A percentile compares a stretch with the other conserved stretches of the same genome.
Conservation (phyloP, 2,329 filamentous ascomycete species). For the Nigrospora sphaerica region DNA sequence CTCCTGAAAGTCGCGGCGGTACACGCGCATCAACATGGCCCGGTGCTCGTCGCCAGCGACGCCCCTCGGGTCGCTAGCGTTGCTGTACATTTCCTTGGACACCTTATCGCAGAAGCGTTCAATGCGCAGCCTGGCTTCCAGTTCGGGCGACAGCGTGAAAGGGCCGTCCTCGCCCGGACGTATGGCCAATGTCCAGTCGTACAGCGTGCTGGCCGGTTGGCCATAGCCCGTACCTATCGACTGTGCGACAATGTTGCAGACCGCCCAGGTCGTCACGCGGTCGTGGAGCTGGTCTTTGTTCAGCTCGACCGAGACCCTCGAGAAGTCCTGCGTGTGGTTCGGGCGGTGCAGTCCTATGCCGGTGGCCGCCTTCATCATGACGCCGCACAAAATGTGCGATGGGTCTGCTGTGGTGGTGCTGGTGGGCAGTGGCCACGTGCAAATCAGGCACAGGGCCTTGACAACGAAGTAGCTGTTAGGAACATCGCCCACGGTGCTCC, state of each 20-base stretch:
- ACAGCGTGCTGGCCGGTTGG: constrained; percentile 70
- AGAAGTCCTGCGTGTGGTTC: constrained; percentile 78
- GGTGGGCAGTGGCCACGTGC: constrained; percentile 78
- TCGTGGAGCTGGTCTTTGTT: constrained; percentile 75
- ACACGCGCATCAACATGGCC: constrained; percentile 59
- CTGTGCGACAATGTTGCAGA: constrained; percentile 79
- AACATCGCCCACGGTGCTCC: constrained; percentile 70
- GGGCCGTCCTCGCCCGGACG: constrained; percentile 53
- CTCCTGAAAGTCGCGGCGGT: constrained; percentile 57
- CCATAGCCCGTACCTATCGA: constrained; percentile 78
- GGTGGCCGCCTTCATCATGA: constrained; percentile 83
- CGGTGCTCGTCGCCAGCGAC: constrained; percentile 61
- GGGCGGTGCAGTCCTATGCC: constrained; percentile 77
- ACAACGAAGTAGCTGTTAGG: constrained; percentile 75
- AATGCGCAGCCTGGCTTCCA: constrained; percentile 62
- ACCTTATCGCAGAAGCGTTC: constrained; percentile 73
- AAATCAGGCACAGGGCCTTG: constrained; percentile 72
- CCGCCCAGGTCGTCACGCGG: constrained; percentile 73
- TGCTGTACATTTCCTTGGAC: constrained; percentile 73
- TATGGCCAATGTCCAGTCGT: constrained; percentile 65
- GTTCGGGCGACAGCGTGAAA: constrained; percentile 51
- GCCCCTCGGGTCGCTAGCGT: constrained; percentile 64
- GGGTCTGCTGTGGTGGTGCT: constrained; percentile 74
- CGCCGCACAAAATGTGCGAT: constrained; percentile 72
- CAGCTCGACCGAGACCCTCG: constrained; percentile 64